Base-by-base conservation (phyloP, 208 protist species). In the Zelonia costaricensis region DNA sequence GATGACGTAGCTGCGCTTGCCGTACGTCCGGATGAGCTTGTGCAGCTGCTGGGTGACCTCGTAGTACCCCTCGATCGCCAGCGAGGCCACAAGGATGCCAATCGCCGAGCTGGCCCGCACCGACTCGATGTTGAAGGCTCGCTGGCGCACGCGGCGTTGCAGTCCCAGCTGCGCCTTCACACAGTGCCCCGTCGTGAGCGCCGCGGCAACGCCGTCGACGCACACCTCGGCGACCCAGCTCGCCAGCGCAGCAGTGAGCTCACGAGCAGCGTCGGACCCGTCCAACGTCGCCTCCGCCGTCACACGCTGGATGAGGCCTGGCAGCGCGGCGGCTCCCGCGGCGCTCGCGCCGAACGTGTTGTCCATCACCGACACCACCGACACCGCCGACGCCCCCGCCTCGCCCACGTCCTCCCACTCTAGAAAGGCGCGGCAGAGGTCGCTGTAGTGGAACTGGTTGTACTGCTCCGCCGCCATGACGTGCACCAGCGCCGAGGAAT, bases 1-100 rank as follows among this genome's bases (percentile, higher is more conserved):
- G 40, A 97, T 80, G 33, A 97, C 72, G 72, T 96, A 96, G 30
- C 78, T 66, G 27, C 88, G 82, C 63, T 91, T 91, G n/a, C 77
- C 76, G 36, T 77, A 78, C 1, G 69, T 62, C 27, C 86, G 84
- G 46, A 94, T 70, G 15, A 92, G 67, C 46, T 86, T 48, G 49
- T 86, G 67, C 9, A 95, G 76, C 18, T 91, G 73, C 70, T 89
- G 76, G 43, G 80, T 88, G 20, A 76, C 75, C 47, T 92, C 87
- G 44, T 89, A 82, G 76, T 95, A 97, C 49, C 83, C 83, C 28
- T 78, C 68, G 43, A 94, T 91, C 15, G 86, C 62, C 20, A 96
- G 75, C 0, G 86, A 91, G 10, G 82, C 82, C 27, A 97, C 91
- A 10, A 97, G 66, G 54, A 97, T 92, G 43, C 91, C 91, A 4